Percentiles rank a stretch among this genome's conserved stretches.
Conservation (phyloP, 805 yeast genomes). For the Yueomyces sinensis region DNA sequence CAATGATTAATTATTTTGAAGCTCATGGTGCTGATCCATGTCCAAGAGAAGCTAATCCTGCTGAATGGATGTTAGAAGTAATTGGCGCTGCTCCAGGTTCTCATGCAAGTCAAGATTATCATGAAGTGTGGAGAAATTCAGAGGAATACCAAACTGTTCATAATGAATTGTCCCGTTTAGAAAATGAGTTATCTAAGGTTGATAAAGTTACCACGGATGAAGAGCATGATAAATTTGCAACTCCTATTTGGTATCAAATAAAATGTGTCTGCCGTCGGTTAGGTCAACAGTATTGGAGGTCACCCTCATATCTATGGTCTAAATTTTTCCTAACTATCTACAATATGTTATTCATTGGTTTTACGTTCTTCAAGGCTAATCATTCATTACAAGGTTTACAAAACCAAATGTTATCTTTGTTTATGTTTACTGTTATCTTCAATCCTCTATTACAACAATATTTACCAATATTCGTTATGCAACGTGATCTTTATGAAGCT, state of each 20-base stretch:
- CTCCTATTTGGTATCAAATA: constrained; percentile 29
- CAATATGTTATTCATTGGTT: constrained; percentile 49
- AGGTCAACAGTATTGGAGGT: constrained; percentile 49
- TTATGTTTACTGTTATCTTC: constrained; percentile 29
- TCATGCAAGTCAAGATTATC: constrained; percentile 56
- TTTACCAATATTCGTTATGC: constrained; percentile 46
- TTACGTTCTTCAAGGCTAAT: constrained; percentile 52
- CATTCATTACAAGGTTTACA: constrained; percentile 53
- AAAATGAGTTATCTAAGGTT: constrained; percentile 34
- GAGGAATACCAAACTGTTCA: constrained; percentile 45
- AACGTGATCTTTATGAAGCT: constrained; percentile 56
- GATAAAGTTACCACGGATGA: constrained; percentile 21
- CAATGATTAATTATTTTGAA: constrained; percentile 55
- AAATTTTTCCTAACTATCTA: constrained; percentile 36
- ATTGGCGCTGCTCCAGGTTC: constrained; percentile 79
- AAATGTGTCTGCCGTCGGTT: constrained; percentile 35
- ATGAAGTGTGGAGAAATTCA: constrained; percentile 68
- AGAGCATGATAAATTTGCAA: constrained; percentile 28
- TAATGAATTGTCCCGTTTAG: constrained; percentile 51
- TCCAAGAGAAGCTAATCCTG: constrained; percentile 64
- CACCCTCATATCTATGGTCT: constrained; percentile 42
- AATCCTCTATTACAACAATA: constrained; percentile 48
- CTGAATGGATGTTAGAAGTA: constrained; percentile 86
- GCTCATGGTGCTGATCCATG: constrained; percentile 50
- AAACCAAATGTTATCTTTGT: constrained; percentile 60